Evolutionary conservation across 352 stramenopile species (phyloP).

Genomic region (Phytophthora gonapodyides): DNA sequence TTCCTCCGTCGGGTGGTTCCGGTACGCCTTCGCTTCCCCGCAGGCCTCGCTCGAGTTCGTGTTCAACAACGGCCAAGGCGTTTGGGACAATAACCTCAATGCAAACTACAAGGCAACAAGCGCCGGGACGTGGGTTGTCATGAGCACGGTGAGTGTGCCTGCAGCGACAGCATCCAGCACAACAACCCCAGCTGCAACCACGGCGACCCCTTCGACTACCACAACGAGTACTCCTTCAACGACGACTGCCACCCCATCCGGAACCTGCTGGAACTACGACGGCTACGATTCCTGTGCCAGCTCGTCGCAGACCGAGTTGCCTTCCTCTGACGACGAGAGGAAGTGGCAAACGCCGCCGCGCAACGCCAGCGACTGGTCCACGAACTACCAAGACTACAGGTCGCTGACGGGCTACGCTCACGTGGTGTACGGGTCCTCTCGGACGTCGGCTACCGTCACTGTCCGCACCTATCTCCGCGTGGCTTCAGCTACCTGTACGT

Average conservation of each 20-base stretch:
- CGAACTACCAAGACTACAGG: conserved; percentile 52
- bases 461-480: conserved; percentile 44
- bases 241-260: conserved; percentile 15
- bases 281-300: conserved; percentile 36
- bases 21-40: conserved; percentile 30
- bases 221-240: too few species aligned
- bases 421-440: conserved; percentile 41
- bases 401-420: conserved; percentile 50
- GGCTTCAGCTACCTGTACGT: conserved; percentile 31
- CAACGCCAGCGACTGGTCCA: conserved; percentile 36
- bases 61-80: conserved; percentile 48
- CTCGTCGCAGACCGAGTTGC: conserved; percentile 22
- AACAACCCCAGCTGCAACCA: too few species aligned
- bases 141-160: conserved; percentile 37
- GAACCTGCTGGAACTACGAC: conserved; percentile 41
- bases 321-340: conserved; percentile 31
- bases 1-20: conserved; percentile 41
- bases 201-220: background rate
- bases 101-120: conserved; percentile 47
- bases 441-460: conserved; percentile 44
- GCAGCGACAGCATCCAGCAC: conserved; percentile 13
- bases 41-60: conserved; percentile 42
- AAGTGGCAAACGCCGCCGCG: conserved; percentile 59
- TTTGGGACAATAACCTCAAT: conserved; percentile 53
- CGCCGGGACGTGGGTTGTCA: conserved; percentile 43